These are phyloP conservation scores for Pseudonitzschia pungens DNA, from an alignment of 108 stramenopile species.

Conservation along the genomic window DNA sequence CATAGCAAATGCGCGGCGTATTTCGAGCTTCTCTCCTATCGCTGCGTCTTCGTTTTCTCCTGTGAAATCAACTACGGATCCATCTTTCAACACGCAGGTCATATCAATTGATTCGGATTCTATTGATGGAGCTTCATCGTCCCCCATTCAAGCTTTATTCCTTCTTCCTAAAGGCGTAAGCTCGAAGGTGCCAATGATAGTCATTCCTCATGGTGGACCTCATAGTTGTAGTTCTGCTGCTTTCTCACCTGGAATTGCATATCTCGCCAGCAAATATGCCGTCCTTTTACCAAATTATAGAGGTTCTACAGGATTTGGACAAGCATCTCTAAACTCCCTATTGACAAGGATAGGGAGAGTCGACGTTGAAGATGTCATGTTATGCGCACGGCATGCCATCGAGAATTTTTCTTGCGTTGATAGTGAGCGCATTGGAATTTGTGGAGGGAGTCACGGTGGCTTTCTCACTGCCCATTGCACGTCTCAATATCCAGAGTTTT, in stretches of 20 bases:
- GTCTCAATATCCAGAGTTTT: constrained; percentile 82
- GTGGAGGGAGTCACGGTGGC: constrained; percentile 93
- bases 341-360: constrained; percentile 58
- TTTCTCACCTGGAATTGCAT: constrained; percentile 66
- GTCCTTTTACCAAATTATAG: constrained; percentile 85
- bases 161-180: constrained; percentile 45
- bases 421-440: constrained; percentile 59
- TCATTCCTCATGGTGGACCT: constrained; percentile 82
- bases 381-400: constrained; percentile 47
- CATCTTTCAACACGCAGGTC: constrained; percentile 38
- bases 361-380: constrained; percentile 82
- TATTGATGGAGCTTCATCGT: constrained; percentile 39
- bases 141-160: constrained; percentile 56
- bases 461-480: constrained; percentile 84
- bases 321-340: constrained; percentile 61
- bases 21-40: constrained; percentile 47
- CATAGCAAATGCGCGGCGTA: constrained; percentile 17
- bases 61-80: background rate
- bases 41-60: constrained; percentile 50
- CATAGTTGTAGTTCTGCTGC: constrained; percentile 59
- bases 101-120: constrained; percentile 32
- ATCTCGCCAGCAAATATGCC: constrained; percentile 66
- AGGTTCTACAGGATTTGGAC: constrained; percentile 84
- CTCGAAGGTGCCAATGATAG: constrained; percentile 66
- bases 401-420: constrained; percentile 43